Evolutionary conservation across 345 rosid species (phyloP).

Genomic region (Melaleuca alternifolia): DNA sequence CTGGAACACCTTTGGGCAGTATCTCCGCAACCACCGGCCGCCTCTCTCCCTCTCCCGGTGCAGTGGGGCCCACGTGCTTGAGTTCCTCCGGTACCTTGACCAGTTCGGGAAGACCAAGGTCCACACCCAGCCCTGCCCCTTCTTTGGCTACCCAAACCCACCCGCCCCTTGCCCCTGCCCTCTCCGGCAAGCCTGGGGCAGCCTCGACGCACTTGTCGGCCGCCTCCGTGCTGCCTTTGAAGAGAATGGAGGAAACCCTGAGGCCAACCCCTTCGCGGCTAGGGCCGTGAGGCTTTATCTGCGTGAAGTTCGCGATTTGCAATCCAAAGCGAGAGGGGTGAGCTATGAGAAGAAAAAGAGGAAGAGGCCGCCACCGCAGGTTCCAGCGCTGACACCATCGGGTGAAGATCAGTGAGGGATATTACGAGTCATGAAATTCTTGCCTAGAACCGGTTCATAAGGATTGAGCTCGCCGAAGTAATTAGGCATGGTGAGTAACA

Average conservation of each 20-base stretch:
- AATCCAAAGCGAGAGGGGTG: conserved; percentile 84
- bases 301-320: conserved; percentile 83
- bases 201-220: conserved; percentile 91
- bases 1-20: conserved; percentile 95
- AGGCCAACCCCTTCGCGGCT: conserved; percentile 90
- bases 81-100: conserved; percentile 85
- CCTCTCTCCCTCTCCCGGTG: conserved; percentile 77
- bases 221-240: conserved; percentile 95
- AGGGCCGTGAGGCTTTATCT: conserved; percentile 90
- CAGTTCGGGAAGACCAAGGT: conserved; percentile 95
- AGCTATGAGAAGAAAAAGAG: conserved; percentile 92
- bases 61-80: conserved; percentile 94
- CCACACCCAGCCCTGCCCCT: conserved; percentile 73
- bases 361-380: conserved; percentile 50
- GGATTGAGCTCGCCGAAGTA: not conserved
- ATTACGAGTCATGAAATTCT: not conserved
- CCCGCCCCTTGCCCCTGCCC: conserved; percentile 96
- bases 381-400: conserved; percentile 22
- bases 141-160: conserved; percentile 89
- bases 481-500: not conserved
- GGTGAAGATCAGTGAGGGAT: not conserved
- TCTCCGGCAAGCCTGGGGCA: conserved; percentile 97
- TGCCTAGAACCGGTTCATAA: not conserved
- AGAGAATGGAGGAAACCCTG: conserved; percentile 90
- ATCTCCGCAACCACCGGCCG: conserved; percentile 81